Evolutionary conservation across 495 filamentous ascomycete genomes (phyloP), one percentile per base, ranked within the genome.

Genomic region (Evansstolkia leycettana): DNA sequence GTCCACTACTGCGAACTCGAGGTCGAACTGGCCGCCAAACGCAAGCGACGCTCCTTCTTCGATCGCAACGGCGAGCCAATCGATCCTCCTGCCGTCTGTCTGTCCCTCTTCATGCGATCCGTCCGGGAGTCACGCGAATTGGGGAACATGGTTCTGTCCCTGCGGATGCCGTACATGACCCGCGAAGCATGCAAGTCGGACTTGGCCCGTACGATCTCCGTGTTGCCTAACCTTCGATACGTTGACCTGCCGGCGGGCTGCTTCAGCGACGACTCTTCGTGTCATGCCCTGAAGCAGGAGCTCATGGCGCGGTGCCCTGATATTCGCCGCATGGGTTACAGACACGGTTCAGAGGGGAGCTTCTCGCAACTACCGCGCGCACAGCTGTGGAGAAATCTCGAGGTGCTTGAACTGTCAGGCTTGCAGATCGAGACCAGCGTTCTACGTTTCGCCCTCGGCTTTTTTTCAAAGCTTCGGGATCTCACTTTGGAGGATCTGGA

Each of bases 141-240:
- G 11, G 85, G 74, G 0, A 52, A 60, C 4, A 62, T 70, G 17
- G 83, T 94, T 8, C 60, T 80, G 40, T 82, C 78, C 37, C 62
- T 98, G 36, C 89, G 94, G 60, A 79, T 82, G 47, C 84, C 90
- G n/a, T 96, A 94, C 55, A 94, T 94, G 90, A 80, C 85, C 30
- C 77, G 90, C 28, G 89, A 95, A 58, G 79, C 80, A 5, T 82
- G 73, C 62, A 87, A 86, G 54, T 67, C 82, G 24, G 80, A 84
- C 38, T 72, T 94, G 34, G 90, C 90, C 11, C 75, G 85, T 28
- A 84, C 80, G 14, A 78, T 95, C 25, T 84, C 83, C 23, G 81
- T 90, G 0, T 62, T 83, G n/a, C 82, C 84, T 13, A 80, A 86
- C 41, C 67, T 96, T 2, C 80, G 74, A 49, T 95, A 89, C 54